phyloP scores from a whole-genome alignment of 148 eudicot species.

The Linanthus parryae region DNA sequence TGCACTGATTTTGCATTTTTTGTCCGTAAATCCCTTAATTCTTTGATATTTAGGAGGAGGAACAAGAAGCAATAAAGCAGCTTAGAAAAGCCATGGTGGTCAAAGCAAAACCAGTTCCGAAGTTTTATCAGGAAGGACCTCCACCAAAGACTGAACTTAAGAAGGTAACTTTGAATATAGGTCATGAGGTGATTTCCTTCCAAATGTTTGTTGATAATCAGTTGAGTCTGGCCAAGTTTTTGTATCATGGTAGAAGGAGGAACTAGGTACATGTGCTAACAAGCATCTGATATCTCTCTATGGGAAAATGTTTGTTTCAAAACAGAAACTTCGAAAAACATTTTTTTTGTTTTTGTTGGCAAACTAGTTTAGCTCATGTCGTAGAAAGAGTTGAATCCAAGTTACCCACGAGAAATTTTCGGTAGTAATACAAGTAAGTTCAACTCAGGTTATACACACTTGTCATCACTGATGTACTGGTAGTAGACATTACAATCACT shows the following conservation, averaged over 20 bases:
- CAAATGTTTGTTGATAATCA: too few relatives aligned
- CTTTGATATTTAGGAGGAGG: constrained; percentile 57
- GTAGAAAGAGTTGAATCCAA: too few relatives aligned
- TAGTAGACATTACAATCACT: too few relatives aligned
- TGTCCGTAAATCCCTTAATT: constrained; percentile 2
- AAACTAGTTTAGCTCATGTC: too few relatives aligned
- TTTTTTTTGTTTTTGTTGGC: background rate
- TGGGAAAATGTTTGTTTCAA: background rate
- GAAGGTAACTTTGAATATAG: constrained; percentile 51
- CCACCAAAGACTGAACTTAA: constrained; percentile 88
- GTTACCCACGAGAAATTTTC: too few relatives aligned
- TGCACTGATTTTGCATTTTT: background rate
- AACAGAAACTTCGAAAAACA: background rate
- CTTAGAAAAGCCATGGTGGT: constrained; percentile 68
- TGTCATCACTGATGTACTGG: too few relatives aligned
- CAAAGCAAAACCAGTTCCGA: constrained; percentile 91
- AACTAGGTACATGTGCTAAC: background rate
- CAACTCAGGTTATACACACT: too few relatives aligned
- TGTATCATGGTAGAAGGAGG: too few relatives aligned
- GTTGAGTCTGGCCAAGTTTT: too few relatives aligned
- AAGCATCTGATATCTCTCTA: background rate
- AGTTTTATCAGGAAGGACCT: constrained; percentile 81
- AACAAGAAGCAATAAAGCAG: constrained; percentile 71
- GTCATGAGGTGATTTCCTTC: too few relatives aligned
- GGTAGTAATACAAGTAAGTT: too few relatives aligned